These are phyloP conservation scores for Gossypioides kirkii DNA, from an alignment of 345 rosid species.

Conservation along the genomic window DNA sequence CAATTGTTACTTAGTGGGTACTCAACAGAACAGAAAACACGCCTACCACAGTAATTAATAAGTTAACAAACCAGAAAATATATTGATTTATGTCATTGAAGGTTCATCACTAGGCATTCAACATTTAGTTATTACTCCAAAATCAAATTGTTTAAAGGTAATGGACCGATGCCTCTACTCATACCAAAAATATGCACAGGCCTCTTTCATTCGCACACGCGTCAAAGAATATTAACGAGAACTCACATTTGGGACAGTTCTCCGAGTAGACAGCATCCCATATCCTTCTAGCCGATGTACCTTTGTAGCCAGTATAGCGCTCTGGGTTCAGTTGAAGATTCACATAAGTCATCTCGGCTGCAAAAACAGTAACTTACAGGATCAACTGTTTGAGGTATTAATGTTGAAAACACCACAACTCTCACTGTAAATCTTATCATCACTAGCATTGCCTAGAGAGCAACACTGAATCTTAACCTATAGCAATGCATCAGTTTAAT, in stretches of 20 bases:
- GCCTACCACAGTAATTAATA: not conserved
- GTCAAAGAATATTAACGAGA: constrained; percentile 6
- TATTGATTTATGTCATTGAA: not conserved
- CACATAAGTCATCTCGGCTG: constrained; percentile 91
- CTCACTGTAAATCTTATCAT: not conserved
- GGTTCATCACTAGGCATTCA: not conserved
- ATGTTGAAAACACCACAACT: not conserved
- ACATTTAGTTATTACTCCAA: not conserved
- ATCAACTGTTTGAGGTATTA: constrained; percentile 4
- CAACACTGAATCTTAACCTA: constrained; percentile 4
- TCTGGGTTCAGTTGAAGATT: constrained; percentile 89
- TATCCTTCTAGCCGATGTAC: constrained; percentile 92
- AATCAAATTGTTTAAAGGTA: not conserved
- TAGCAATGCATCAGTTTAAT: not conserved
- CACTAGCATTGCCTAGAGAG: not conserved
- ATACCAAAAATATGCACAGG: not conserved
- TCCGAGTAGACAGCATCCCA: constrained; percentile 94
- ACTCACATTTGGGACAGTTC: constrained; percentile 84
- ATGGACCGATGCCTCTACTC: not conserved
- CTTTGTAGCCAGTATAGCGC: constrained; percentile 80
- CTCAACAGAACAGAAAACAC: not conserved
- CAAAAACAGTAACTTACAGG: constrained; percentile 14
- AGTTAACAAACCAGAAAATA: not conserved
- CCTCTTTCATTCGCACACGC: constrained; percentile 1
- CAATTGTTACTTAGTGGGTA: not conserved